Evolutionary conservation across 2,329 filamentous ascomycete genomes (phyloP).

Genomic region (Fusarium albosuccineum): DNA sequence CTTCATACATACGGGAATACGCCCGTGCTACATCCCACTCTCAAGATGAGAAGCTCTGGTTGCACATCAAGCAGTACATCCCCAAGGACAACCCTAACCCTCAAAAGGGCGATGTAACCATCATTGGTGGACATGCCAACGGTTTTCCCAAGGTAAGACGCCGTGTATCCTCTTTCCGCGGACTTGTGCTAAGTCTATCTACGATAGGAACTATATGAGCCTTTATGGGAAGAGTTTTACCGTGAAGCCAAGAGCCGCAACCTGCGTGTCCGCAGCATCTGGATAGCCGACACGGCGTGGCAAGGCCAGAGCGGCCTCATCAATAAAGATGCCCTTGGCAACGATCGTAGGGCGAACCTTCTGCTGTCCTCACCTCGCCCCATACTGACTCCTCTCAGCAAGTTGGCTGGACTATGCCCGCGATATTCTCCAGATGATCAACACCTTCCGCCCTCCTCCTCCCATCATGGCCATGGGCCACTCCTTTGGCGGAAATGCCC

Average conservation of each 20-base stretch:
- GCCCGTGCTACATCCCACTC: constrained; percentile 76
- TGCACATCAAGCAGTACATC: constrained; percentile 90
- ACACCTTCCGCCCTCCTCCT: constrained; percentile 82
- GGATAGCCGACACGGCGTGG: constrained; percentile 90
- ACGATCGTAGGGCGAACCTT: constrained; percentile 76
- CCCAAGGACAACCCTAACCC: constrained; percentile 78
- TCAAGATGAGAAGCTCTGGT: constrained; percentile 79
- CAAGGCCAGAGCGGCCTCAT: constrained; percentile 84
- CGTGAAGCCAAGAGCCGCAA: constrained; percentile 67
- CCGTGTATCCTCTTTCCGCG: too few species aligned
- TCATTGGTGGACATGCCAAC: constrained; percentile 90
- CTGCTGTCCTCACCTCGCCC: neutral
- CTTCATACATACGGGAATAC: constrained; percentile 87
- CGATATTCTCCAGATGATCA: constrained; percentile 88
- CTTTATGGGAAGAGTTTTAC: constrained; percentile 87
- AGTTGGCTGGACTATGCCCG: constrained; percentile 88
- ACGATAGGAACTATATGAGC: constrained; percentile 86
- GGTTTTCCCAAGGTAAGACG: constrained; percentile 84
- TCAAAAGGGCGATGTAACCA: constrained; percentile 81
- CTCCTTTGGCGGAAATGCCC: constrained; percentile 84
- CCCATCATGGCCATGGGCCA: constrained; percentile 89
- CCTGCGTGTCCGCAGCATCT: constrained; percentile 83
- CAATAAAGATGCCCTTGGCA: constrained; percentile 81
- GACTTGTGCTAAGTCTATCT: neutral
- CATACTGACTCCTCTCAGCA: constrained; percentile 30